Conservation (phyloP, 2,329 filamentous ascomycete species). For the Ceratocystiopsis sp. region DNA sequence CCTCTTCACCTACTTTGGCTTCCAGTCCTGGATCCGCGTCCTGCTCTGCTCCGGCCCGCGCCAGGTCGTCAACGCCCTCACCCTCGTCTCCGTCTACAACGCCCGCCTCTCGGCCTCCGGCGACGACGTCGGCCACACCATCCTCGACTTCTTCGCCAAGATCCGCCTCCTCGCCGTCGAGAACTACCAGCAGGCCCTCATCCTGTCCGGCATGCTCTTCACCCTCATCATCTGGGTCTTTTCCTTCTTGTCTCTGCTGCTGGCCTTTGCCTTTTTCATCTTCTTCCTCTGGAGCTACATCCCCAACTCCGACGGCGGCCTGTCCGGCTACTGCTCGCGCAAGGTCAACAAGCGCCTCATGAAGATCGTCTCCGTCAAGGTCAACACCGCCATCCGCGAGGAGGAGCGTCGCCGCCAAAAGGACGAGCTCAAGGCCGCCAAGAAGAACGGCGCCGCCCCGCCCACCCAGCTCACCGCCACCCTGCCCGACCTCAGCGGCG, state of each 20-base stretch:
- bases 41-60: conserved; percentile 84
- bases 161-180: conserved; percentile 53
- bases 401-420: conserved; percentile 45
- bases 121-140: conserved; percentile 38
- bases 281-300: conserved; percentile 90
- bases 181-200: conserved; percentile 62
- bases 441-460: conserved; percentile 36
- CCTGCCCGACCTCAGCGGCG: conserved; percentile 28
- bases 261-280: conserved; percentile 63
- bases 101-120: conserved; percentile 49
- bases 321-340: conserved; percentile 73
- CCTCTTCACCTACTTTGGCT: conserved; percentile 74
- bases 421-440: conserved; percentile 31
- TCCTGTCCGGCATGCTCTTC: conserved; percentile 83
- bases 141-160: conserved; percentile 71
- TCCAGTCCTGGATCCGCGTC: conserved; percentile 67
- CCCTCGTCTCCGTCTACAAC: conserved; percentile 68
- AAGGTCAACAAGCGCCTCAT: conserved; percentile 80
- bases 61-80: conserved; percentile 79
- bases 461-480: conserved; percentile 44
- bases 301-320: conserved; percentile 59
- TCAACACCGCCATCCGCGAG: conserved; percentile 74
- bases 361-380: conserved; percentile 69
- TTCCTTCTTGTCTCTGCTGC: conserved; percentile 55
- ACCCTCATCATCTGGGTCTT: conserved; percentile 82